Base-by-base conservation (phyloP, 257 asterid species). In the Solanum sejunctum region DNA sequence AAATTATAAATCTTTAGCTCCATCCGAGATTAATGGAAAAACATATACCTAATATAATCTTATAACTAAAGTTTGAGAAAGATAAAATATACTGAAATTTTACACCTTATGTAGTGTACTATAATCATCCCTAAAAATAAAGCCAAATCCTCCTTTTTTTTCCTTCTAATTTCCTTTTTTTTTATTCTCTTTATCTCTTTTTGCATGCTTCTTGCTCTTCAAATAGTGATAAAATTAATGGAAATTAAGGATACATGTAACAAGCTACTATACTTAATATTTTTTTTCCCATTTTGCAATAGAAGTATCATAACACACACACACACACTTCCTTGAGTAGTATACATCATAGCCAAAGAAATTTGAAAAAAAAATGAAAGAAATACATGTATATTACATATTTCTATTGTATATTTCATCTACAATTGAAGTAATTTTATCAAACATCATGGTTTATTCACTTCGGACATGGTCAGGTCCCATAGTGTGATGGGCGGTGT, bases 371-470 rank as follows among this genome's bases (percentile, higher is more conserved):
- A 36, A 36, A 36, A 36, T 64, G 52, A 51, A 8, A 26, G 63
- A 67, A 78, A 52, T 56, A 45, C 70, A 66, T 43, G 23, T 20
- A 5, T 12, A 18, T 72, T 41, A 57, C 75, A 51, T 83, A 32
- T 26, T 52, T 41, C 41, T 52, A 21, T 47, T n/a, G 57, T 58
- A 23, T 41, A 61, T 77, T 28, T 36, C 77, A 82, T 18, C 26
- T 81, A 54, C 60, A 52, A 20, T 4, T 23, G 81, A 75, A 49
- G 54, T 70, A 17, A 13, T 75, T 75, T 75, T 43, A 75, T 75
- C 43, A 75, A 75, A 23, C 21, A 21, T 92, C 93, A 93, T 49
- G 94, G 96, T 64, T 79, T 85, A 7, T 80, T 67, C 78, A 55
- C n/a, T n/a, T n/a, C n/a, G n/a, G n/a, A n/a, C n/a, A n/a, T n/a